Base-by-base conservation (phyloP, 768 basidiomycete genomes). In the Crepidotus variabilis region DNA sequence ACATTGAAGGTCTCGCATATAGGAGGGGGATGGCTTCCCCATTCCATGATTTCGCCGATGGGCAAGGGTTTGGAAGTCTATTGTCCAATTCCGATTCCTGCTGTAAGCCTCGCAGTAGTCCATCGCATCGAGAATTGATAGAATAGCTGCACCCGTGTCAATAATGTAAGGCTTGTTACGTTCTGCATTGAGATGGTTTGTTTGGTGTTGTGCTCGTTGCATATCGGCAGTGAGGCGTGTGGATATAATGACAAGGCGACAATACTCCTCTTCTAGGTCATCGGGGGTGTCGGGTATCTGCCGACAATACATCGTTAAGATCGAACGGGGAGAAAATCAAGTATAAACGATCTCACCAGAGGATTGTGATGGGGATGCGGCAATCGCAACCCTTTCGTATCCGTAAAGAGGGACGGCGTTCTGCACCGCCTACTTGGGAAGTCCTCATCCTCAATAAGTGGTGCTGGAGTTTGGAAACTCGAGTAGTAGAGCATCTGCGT, bases 361-460 rank as follows among this genome's bases (percentile, higher is more conserved):
- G 55, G 43, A 20, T 56, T 56, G 16, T 35, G 45, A 16, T 56
- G 49, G 20, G 50, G 49, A 18, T 56, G 50, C 32, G 55, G 55
- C 51, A 56, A 35, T 43, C 33, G 36, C 43, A 46, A 45, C 21
- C 23, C 36, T 45, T 6, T 18, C 3, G 34, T 20, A 13, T 51
- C 50, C 14, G n/a, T 5, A 43, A 43, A 18, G 0, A 47, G 7
- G 43, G 55, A 56, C 18, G 33, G 34, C 21, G 34, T 20, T 20
- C 24, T 8, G 45, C 48, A 20, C 1, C 39, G 50, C 35, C 14
- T 6, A 16, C 10, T 50, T 45, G 22, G 23, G 22, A 46, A 16
- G 0, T 46, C 43, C 1, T 54, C 46, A 4, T 43, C 39, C 39
- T 43, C 39, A 11, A 43, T 5, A 11, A 16, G 39, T 14, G 39